Evolutionary conservation across 2,329 filamentous ascomycete species (phyloP), one percentile per base, ranked within the genome.

Genomic region (Sclerotinia borealis): DNA sequence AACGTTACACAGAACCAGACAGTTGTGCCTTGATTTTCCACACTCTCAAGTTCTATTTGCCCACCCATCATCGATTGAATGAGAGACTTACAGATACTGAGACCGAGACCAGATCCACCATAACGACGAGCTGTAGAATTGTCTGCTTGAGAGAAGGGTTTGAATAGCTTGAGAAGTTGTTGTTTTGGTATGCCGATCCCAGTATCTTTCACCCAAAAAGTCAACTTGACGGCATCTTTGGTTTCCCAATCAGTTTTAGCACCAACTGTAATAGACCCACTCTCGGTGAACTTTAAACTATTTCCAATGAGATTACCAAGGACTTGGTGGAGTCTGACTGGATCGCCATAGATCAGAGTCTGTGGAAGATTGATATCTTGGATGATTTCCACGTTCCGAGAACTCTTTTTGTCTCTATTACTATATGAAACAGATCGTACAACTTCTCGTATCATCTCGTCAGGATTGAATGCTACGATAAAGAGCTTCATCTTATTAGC

Each of bases 21-120:
- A 1, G 81, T 86, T 2, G 86, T 93, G 17, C 90, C 90, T 8
- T 85, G 78, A 10, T 86, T 86, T 65, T 91, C 86, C 47, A 85
- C 81, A 67, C 90, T 95, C 66, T 95, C 89, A 1, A 97, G 83
- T 76, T 87, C 87, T 65, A 97, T 96, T 65, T 83, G 86, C 48
- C 93, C 93, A 66, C 91, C 87, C 84, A 97, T 93, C 76, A 96
- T 93, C 25, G 90, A 91, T 77, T 96, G 91, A 66, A 97, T 92
- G 49, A 97, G 86, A 0, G 91, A 93, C 76, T 96, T 96, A 83
- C 93, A 96, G 68, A 97, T 97, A 72, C 91, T 96, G 49, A 97
- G 81, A 2, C 93, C 93, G 2, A 97, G 85, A 29, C 93, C 93
- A 69, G 92, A 96, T 49, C 93, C 93, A 47, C 93, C 93, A 70